Evolutionary conservation across 2,329 filamentous ascomycete species (phyloP), one percentile per base, ranked within the genome.

Genomic region (Sphaerulina musiva): DNA sequence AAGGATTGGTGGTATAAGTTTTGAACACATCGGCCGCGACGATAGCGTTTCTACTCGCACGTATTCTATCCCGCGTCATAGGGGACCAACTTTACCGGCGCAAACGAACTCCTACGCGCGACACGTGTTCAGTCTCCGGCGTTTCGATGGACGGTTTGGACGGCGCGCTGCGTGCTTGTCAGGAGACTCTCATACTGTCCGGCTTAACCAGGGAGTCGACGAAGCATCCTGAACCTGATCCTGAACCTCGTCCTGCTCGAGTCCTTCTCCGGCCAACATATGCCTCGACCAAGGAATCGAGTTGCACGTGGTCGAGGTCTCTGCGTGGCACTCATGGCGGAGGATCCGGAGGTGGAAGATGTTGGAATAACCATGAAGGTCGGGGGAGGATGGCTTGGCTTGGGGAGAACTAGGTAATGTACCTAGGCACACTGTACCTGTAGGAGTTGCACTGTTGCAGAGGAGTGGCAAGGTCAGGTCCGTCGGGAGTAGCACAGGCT

Each of bases 121-220:
- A 49, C 38, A 49, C 38, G 47, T 42, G 47, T 49, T 40, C n/a
- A 36, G 31, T 3, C 17, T 31, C 34, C 23, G 47, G 23, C 47
- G 36, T 43, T 32, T 31, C 42, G 42, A 44, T 44, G 42, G 42
- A 41, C 36, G 12, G 38, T 29, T 29, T 29, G 6, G 26, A 29
- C 26, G 26, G 26, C 26, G 26, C 26, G 26, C 26, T 29, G 26
- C 39, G 47, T 42, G 39, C 38, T 41, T 32, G 47, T 34, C 47
- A 34, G 47, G 47, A 49, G 47, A 26, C 38, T 49, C 6, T 34
- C 39, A 49, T 29, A n/a, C 4, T 42, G n/a, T 11, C 40, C 47
- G 17, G 38, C 26, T 23, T 23, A 23, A 36, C 34, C 34, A 48
- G 34, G 45, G 14, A 40, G 12, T 38, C 12, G 34, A 38, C 34